These are phyloP conservation scores for Aspergillus nomiae DNA, from an alignment of 2,329 filamentous ascomycete genomes.

Conservation along the genomic window DNA sequence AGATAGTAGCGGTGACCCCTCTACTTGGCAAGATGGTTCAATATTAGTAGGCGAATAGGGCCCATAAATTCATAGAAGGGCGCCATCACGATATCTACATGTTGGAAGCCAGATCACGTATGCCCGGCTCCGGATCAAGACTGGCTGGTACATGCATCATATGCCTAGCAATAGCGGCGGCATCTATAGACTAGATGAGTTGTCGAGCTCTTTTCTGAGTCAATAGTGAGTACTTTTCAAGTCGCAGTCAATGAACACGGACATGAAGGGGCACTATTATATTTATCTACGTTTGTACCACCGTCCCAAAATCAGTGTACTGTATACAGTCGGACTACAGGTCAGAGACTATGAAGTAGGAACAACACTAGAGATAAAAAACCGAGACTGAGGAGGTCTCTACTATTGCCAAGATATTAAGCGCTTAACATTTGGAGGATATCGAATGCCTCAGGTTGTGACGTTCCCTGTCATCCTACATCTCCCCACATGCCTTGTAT, in stretches of 20 bases:
- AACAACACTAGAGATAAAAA: not conserved
- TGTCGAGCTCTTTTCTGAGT: not conserved
- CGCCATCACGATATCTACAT: not conserved
- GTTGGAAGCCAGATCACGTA: not conserved
- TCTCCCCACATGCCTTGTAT: not conserved
- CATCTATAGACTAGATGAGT: not conserved
- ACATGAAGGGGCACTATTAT: not conserved
- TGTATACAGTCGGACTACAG: not conserved
- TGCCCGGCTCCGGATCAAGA: not conserved
- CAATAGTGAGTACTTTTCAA: not conserved
- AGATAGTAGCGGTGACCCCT: not conserved
- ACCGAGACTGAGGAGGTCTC: not conserved
- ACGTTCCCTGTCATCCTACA: slow-evolving; percentile 1
- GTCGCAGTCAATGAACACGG: not conserved
- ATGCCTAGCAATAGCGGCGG: not conserved
- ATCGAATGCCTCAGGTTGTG: not conserved
- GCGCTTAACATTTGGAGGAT: slow-evolving; percentile 4
- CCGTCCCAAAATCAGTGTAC: not conserved
- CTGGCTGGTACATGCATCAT: not conserved
- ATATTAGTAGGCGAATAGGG: not conserved
- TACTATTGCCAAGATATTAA: not conserved
- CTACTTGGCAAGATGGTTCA: not conserved
- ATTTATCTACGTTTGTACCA: not conserved
- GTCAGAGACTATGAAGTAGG: not conserved
- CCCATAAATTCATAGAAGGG: not conserved